Conservation (phyloP, 164 flowering plant genomes). For the Annona cherimola region DNA sequence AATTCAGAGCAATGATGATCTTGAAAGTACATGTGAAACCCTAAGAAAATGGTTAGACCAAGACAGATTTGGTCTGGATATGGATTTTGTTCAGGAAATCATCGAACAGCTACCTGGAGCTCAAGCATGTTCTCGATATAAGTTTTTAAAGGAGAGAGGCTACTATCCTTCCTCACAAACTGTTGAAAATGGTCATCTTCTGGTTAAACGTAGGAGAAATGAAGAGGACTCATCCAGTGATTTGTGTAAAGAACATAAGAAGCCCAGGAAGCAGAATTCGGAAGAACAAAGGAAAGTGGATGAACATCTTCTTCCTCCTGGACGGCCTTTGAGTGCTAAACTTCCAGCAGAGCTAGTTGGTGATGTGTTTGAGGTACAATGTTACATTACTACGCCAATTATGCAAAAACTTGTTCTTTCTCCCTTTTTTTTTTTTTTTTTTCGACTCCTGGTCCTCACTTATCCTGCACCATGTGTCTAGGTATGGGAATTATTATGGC, state of each 20-base stretch:
- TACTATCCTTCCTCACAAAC: slow-evolving; percentile 27
- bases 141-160: slow-evolving; percentile 38
- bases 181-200: slow-evolving; percentile 55
- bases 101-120: slow-evolving; percentile 73
- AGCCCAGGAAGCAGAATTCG: slow-evolving; percentile 19
- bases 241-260: slow-evolving; percentile 23
- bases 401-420: not conserved
- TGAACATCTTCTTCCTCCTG: slow-evolving; percentile 43
- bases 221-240: slow-evolving; percentile 25
- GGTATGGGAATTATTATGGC: slow-evolving; percentile 69
- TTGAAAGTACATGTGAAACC: slow-evolving; percentile 22
- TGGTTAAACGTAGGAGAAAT: slow-evolving; percentile 36
- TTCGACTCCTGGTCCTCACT: not conserved
- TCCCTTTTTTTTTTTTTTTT: not conserved
- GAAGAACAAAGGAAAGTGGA: slow-evolving; percentile 18
- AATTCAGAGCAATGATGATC: slow-evolving; percentile 26
- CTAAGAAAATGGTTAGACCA: slow-evolving; percentile 56
- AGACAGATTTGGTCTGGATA: slow-evolving; percentile 83
- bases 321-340: slow-evolving; percentile 52
- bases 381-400: too few relatives aligned
- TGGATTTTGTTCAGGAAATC: slow-evolving; percentile 83
- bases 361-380: slow-evolving; percentile 78
- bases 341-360: slow-evolving; percentile 68
- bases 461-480: slow-evolving; percentile 20
- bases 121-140: slow-evolving; percentile 45